A percentile compares a stretch with the other conserved stretches of the same genome.
Conservation (phyloP, 306 rosid genomes). For the Lathyrus sativus region DNA sequence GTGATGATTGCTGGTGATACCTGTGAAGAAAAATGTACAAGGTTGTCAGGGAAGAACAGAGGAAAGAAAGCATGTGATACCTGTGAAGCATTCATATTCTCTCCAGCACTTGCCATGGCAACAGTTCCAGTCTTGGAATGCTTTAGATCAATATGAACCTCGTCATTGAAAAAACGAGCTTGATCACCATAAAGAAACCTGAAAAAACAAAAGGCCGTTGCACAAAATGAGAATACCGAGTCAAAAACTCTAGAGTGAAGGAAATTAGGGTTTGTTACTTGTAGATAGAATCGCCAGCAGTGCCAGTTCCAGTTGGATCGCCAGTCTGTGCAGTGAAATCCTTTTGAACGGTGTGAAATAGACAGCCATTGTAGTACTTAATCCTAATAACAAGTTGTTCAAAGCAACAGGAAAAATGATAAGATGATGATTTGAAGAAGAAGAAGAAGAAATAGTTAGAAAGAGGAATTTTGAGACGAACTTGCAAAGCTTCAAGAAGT, state of each 20-base stretch:
- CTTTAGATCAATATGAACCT: slow-evolving; percentile 84
- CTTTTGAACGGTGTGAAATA: slow-evolving; percentile 86
- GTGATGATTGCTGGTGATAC: not conserved
- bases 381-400: slow-evolving; percentile 51
- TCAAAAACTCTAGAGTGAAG: not conserved
- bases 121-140: slow-evolving; percentile 87
- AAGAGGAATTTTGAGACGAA: slow-evolving; percentile 30
- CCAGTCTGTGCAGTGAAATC: slow-evolving; percentile 97
- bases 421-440: not conserved
- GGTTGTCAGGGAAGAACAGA: not conserved
- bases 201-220: slow-evolving; percentile 27
- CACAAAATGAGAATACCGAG: not conserved
- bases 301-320: slow-evolving; percentile 82
- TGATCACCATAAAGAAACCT: slow-evolving; percentile 94
- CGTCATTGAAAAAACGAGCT: slow-evolving; percentile 88
- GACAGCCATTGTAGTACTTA: slow-evolving; percentile 83
- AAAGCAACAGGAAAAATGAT: not conserved
- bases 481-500: slow-evolving; percentile 96
- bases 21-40: no score
- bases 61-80: slow-evolving; percentile 43
- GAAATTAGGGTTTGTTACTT: slow-evolving; percentile 46
- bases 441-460: not conserved
- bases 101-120: slow-evolving; percentile 98
- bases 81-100: slow-evolving; percentile 97
- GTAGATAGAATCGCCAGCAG: slow-evolving; percentile 79